Conservation (phyloP, 345 rosid genomes). For the Abelmoschus esculentus region DNA sequence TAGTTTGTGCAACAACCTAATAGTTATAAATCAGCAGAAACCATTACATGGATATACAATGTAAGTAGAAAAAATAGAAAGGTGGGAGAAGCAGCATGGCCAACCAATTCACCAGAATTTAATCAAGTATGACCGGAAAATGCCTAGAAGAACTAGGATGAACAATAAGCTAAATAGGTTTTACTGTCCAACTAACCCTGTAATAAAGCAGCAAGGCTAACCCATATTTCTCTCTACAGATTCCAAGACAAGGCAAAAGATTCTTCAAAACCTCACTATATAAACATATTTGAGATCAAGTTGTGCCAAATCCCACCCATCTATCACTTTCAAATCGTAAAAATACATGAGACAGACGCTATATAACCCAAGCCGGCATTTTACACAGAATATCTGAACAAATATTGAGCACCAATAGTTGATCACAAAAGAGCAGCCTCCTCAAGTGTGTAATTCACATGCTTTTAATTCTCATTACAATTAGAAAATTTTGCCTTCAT, state of each 20-base stretch:
- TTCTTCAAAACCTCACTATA: neutral
- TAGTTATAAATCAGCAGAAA: slow-evolving; percentile 7
- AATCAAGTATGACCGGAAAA: neutral
- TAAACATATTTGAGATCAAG: neutral
- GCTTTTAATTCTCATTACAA: neutral
- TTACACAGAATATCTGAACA: neutral
- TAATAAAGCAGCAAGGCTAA: neutral
- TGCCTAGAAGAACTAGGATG: neutral
- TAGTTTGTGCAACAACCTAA: slow-evolving; percentile 91
- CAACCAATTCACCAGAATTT: neutral
- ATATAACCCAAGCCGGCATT: slow-evolving; percentile 1
- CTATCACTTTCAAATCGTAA: neutral
- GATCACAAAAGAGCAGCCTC: neutral
- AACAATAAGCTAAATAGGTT: neutral
- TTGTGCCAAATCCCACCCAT: slow-evolving; percentile 1
- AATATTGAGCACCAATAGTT: neutral
- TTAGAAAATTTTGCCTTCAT: neutral
- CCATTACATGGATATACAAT: neutral
- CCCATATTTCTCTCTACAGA: neutral
- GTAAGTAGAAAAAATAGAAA: neutral
- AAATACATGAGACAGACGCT: neutral
- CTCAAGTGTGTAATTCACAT: neutral
- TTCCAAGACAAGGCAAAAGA: neutral
- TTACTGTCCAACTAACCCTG: neutral
- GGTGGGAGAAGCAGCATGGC: neutral